Conservation (phyloP, 345 rosid species). For the Aurinia saxatilis region DNA sequence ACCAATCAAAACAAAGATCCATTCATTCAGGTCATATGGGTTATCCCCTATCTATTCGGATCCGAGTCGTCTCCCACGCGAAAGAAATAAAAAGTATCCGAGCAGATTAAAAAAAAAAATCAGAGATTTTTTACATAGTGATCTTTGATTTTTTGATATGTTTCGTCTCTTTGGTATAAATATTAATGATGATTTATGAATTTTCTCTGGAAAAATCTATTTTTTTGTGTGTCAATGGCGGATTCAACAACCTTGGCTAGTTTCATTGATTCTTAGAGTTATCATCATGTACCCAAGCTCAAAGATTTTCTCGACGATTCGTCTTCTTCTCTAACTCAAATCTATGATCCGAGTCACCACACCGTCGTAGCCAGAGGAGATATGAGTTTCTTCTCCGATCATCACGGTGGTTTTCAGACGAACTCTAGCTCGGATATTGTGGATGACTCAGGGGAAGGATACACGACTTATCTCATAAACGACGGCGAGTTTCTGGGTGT, state of each 20-base stretch:
- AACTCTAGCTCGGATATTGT: constrained; percentile 63
- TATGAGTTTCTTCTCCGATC: constrained; percentile 50
- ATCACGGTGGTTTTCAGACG: constrained; percentile 44
- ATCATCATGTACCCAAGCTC: constrained; percentile 59
- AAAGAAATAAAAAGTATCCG: no score
- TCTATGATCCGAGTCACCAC: constrained; percentile 20
- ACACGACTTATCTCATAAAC: constrained; percentile 10
- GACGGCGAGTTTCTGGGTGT: constrained; percentile 25
- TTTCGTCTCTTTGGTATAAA: not conserved
- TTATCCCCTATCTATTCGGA: no score
- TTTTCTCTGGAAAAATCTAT: no score
- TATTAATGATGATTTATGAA: not conserved
- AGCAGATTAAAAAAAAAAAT: no score
- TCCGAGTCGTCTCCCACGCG: no score
- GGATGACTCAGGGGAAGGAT: constrained; percentile 39
- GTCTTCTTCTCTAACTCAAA: no score
- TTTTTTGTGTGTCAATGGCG: constrained; percentile 17
- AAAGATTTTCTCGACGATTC: constrained; percentile 86
- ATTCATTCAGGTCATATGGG: no score
- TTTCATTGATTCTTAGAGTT: constrained; percentile 36
- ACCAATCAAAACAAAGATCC: no score
- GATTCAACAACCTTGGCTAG: constrained; percentile 33
- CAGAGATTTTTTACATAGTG: no score
- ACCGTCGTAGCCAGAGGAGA: no score
- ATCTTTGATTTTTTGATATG: no score